A percentile compares a stretch with the other conserved stretches of the same genome.
Evolutionary conservation across 371 early-diverging fungal species (phyloP).

Genomic region (Choanephora cucurbitarum): DNA sequence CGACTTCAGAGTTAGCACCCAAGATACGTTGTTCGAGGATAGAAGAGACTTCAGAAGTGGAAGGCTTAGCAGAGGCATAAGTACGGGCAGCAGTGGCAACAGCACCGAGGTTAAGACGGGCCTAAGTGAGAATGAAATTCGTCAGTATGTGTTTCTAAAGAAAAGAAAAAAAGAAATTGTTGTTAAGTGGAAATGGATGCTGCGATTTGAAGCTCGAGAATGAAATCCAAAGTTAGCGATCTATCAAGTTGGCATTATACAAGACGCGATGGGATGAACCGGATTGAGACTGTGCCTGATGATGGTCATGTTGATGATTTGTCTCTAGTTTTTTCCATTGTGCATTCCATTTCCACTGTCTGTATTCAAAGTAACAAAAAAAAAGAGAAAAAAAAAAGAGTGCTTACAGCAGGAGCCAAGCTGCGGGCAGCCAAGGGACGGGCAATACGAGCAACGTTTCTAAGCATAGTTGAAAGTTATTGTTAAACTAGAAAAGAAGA

Average conservation of each 20-base stretch:
- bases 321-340: no score
- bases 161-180: no score
- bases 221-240: no score
- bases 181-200: no score
- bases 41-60: conserved; percentile 84
- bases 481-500: conserved; percentile 13
- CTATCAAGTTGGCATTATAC: no score
- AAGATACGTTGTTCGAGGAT: conserved; percentile 93
- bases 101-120: conserved; percentile 63
- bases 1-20: conserved; percentile 76
- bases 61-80: conserved; percentile 64
- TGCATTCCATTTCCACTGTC: no score
- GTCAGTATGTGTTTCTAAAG: neutral
- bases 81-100: conserved; percentile 52
- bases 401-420: conserved; percentile 54
- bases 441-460: conserved; percentile 58
- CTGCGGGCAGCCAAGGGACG: conserved; percentile 48
- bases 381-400: conserved; percentile 1
- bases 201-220: no score
- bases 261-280: no score
- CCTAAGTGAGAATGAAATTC: conserved; percentile 8
- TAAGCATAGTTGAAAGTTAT: conserved; percentile 41
- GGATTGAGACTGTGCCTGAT: no score
- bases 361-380: neutral
- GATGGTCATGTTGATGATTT: no score